These are phyloP conservation scores for Mangifera indica DNA, from an alignment of 345 rosid species.

Conservation along the genomic window DNA sequence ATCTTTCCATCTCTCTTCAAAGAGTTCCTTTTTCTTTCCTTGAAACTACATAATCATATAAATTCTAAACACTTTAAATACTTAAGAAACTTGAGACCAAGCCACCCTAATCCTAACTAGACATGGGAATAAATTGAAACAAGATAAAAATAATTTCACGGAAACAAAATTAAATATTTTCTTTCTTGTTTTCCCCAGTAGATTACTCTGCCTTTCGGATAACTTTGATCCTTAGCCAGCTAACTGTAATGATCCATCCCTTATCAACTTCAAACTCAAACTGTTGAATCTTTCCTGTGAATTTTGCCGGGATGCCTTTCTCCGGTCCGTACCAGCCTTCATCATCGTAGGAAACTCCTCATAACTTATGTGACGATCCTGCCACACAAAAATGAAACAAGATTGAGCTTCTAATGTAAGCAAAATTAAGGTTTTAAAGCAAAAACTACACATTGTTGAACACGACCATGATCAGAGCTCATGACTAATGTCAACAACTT, in stretches of 20 bases:
- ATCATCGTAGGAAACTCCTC: conserved; percentile 86
- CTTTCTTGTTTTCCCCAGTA: neutral
- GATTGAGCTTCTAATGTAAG: conserved; percentile 3
- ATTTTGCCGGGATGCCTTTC: conserved; percentile 84
- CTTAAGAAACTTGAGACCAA: neutral
- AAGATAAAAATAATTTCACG: neutral
- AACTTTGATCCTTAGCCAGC: conserved; percentile 17
- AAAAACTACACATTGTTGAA: neutral
- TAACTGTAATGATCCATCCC: conserved; percentile 64
- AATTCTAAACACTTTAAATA: conserved; percentile 6
- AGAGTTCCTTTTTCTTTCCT: neutral
- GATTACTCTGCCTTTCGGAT: neutral
- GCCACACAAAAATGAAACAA: conserved; percentile 6
- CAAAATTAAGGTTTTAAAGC: neutral
- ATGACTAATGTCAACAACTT: neutral
- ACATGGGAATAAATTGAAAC: conserved; percentile 1
- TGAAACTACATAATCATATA: conserved; percentile 4
- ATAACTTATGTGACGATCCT: conserved; percentile 87
- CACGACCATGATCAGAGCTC: neutral
- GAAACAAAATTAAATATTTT: conserved; percentile 14
- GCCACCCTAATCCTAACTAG: conserved; percentile 12
- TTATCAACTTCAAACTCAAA: conserved; percentile 74
- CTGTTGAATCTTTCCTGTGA: conserved; percentile 85
- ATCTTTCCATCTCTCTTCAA: conserved; percentile 7
- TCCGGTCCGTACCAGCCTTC: conserved; percentile 96